Base-by-base conservation (phyloP, 768 basidiomycete genomes). In the Lactarius psammicola region DNA sequence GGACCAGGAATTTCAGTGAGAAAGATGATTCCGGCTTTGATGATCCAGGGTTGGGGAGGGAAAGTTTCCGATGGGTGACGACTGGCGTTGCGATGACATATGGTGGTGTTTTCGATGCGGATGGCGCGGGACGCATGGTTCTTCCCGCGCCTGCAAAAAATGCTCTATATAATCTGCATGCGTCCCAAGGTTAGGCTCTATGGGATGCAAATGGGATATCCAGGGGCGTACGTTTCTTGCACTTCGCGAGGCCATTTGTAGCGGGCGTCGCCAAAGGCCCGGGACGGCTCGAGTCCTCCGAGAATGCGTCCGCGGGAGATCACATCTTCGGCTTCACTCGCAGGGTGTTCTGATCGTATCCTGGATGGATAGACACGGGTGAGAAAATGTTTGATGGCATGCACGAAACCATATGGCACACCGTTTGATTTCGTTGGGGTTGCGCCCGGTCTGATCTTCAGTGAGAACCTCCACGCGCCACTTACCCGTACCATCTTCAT, bases 391-490 rank as follows among this genome's bases (percentile, higher is more conserved):
- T 34, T 34, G 15, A 42, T 18, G 40, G 36, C 28, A 5, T 11
- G 56, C 17, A 18, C 23, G n/a, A 7, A n/a, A 44, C 26, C 15
- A 3, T 1, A n/a, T 4, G 33, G 72, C 80, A 59, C 71, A 95
- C 95, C 95, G 85, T 74, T 83, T 83, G 30, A 89, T 78, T 76
- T 99, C 97, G 55, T 85, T 88, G 18, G 84, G 87, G 74, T 94
- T 98, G 69, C 93, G 85, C 44, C 94, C 97, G 8, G 95, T 98
- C 79, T 98, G 95, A 73, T 98, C 97, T 75, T 98, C 94, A 33
- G 85, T 93, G 67, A 99, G 81, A n/a, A 92, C 92, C 74, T 97
- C 94, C 34, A 95, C 90, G 55, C 87, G 84, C 97, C 97, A 99
- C 60, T 80, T 81, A 13, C 92, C 92, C 60, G 81, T 78, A 4